Base-by-base conservation (phyloP, 495 filamentous ascomycete species). In the Beverwykella pulmonaria region DNA sequence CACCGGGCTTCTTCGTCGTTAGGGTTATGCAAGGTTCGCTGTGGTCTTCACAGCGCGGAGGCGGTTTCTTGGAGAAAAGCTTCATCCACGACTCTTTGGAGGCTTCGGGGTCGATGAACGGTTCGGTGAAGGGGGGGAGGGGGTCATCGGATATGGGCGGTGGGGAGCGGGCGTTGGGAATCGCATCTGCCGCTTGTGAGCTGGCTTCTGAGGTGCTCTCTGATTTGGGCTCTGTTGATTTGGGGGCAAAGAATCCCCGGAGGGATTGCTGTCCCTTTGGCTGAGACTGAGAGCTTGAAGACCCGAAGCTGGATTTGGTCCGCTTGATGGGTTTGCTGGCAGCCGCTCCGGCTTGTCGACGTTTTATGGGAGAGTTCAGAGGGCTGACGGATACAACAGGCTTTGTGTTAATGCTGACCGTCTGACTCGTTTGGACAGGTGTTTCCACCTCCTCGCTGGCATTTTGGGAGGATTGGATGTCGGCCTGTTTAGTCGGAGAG, bases 61-160 rank as follows among this genome's bases (percentile, higher is more conserved):
- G 79, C 0, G 81, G 76, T 56, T 88, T 86, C 72, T 91, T 92
- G 15, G 88, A 85, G 55, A 98, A 89, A 1, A 98, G 80, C 74
- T 89, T 92, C 1, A 83, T 82, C 94, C 94, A 97, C 25, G 90
- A 89, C 70, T 92, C 88, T 72, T 92, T 95, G 58, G 84, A 83
- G 53, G 82, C 82, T 23, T 64, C 23, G 1, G 69, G 60, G 56
- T 71, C 69, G 30, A 68, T 58, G 41, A 92, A 85, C 1, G 39
- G 32, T 17, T 53, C 30, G 50, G 44, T 1, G 8, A n/a, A 44
- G 39, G 15, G 19, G 25, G 19, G 48, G n/a, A 17, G 22, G 48
- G 8, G 48, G 3, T 5, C 19, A 17, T 23, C 5, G 3, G 22
- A 3, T 25, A 25, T 26, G 4, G 9, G 2, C 9, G 48, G 22